A percentile compares a stretch with the other conserved stretches of the same genome.
Conservation (phyloP, 257 asterid genomes). For the Mentha longifolia region DNA sequence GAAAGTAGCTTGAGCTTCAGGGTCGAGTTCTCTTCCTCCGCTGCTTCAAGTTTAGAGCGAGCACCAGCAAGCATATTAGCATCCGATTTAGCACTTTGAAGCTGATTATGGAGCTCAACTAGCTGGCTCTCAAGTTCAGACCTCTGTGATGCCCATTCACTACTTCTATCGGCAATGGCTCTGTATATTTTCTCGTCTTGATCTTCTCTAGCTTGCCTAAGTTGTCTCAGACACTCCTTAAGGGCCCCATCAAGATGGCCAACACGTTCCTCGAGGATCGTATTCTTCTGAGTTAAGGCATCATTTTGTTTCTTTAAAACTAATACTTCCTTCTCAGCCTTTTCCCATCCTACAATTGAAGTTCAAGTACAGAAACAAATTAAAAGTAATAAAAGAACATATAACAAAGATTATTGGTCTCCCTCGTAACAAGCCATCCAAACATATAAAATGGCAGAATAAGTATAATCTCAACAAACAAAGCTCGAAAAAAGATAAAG, state of each 20-base stretch:
- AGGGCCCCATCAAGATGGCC: constrained; percentile 87
- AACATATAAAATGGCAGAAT: neutral
- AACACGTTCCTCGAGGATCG: constrained; percentile 71
- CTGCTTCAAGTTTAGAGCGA: constrained; percentile 59
- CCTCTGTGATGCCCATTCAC: constrained; percentile 59
- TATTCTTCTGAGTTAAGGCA: constrained; percentile 52
- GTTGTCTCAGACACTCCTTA: constrained; percentile 90
- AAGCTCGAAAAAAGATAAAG: neutral
- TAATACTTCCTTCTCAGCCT: constrained; percentile 77
- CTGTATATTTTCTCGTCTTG: constrained; percentile 64
- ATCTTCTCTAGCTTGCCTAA: constrained; percentile 80
- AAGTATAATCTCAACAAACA: neutral
- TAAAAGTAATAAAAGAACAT: neutral
- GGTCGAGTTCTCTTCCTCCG: constrained; percentile 61
- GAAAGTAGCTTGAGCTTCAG: constrained; percentile 59
- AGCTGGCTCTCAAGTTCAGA: constrained; percentile 64
- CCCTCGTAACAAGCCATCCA: neutral
- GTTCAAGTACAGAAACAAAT: constrained; percentile 15
- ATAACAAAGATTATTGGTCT: neutral
- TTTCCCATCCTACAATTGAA: constrained; percentile 84
- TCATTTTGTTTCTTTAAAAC: constrained; percentile 73
- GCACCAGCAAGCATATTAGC: constrained; percentile 45
- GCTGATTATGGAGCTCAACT: constrained; percentile 54
- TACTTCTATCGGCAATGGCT: constrained; percentile 44
- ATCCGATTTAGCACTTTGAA: constrained; percentile 51